phyloP scores from a whole-genome alignment of 2,329 filamentous ascomycete genomes.

The Colletotrichum caudatum region DNA sequence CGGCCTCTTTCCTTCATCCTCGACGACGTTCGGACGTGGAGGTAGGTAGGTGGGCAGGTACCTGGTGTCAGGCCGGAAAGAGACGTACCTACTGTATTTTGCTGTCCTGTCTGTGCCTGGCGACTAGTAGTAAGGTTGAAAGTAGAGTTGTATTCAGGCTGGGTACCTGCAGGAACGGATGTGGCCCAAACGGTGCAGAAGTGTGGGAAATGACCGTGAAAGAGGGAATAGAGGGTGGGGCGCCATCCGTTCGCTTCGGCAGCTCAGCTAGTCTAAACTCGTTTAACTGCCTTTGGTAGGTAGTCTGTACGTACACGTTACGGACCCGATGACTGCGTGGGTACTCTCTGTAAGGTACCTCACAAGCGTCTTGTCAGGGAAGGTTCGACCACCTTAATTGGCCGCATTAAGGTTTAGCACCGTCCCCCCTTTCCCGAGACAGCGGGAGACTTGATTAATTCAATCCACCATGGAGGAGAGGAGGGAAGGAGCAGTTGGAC shows the following conservation, averaged over 20 bases:
- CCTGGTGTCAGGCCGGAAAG: not conserved
- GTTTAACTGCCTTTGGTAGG: no score
- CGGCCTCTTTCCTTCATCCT: not conserved
- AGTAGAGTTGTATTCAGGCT: conserved; percentile 23
- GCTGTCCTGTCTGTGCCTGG: no score
- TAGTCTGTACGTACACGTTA: no score
- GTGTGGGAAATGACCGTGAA: conserved; percentile 1
- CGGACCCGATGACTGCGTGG: no score
- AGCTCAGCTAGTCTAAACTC: conserved; percentile 28
- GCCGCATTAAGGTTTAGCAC: conserved; percentile 37
- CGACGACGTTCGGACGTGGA: no score
- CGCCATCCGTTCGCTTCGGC: conserved; percentile 34
- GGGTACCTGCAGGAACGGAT: conserved; percentile 34
- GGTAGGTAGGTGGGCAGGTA: no score
- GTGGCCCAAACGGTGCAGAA: conserved; percentile 6
- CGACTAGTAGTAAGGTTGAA: conserved; percentile 13
- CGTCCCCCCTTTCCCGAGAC: conserved; percentile 10
- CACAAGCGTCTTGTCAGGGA: conserved; percentile 28
- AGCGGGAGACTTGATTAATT: conserved; percentile 30
- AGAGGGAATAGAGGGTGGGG: conserved; percentile 13
- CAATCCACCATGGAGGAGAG: conserved; percentile 12
- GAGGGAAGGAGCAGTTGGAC: not conserved
- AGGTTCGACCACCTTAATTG: conserved; percentile 36
- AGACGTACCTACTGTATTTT: no score
- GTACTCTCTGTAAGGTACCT: not conserved